Base-by-base conservation (phyloP, 768 basidiomycete species). In the Lentinula sp. region DNA sequence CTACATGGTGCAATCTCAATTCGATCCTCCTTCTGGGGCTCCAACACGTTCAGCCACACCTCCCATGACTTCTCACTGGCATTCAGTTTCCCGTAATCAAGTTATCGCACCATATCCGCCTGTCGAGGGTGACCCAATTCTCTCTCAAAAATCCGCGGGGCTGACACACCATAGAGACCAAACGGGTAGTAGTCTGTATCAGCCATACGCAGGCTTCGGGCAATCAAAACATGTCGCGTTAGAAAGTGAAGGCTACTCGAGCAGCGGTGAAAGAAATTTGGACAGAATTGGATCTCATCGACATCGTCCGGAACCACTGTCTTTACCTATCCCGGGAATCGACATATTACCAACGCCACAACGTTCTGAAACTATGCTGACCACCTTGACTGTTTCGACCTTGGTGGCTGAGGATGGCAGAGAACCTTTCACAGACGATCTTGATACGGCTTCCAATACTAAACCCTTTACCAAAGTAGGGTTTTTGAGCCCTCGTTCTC, bases 1-100 rank as follows among this genome's bases (percentile, higher is more conserved):
- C 9, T 70, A 70, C 60, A 70, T 65, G 64, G 68, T 69, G 16
- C 71, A 70, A 61, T 68, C 69, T 13, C 71, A 72, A 60, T 70
- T 67, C 45, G 70, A 70, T 51, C 23, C 53, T 32, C 45, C 34
- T 34, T 32, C 46, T 18, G 31, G n/a, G 37, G 21, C 40, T 31
- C 55, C 18, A n/a, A 40, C 49, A 15, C 42, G 7, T 15, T 13
- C 46, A 5, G 10, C 28, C 23, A 18, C 39, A 15, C 51, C 32
- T 60, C n/a, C 18, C 16, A 21, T 51, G 35, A n/a, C 50, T 13
- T 52, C n/a, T 11, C 4, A 31, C 50, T 39, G 37, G 37, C 13
- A 28, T 28, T 28, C 28, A 23, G 21, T 18, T n/a, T 51, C 50
- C 31, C 7, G 34, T 2, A 51, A 34, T 15, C 34, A n/a, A 13